Evolutionary conservation across 495 filamentous ascomycete species (phyloP), one percentile per base, ranked within the genome.

Genomic region (Lepraria neglecta): DNA sequence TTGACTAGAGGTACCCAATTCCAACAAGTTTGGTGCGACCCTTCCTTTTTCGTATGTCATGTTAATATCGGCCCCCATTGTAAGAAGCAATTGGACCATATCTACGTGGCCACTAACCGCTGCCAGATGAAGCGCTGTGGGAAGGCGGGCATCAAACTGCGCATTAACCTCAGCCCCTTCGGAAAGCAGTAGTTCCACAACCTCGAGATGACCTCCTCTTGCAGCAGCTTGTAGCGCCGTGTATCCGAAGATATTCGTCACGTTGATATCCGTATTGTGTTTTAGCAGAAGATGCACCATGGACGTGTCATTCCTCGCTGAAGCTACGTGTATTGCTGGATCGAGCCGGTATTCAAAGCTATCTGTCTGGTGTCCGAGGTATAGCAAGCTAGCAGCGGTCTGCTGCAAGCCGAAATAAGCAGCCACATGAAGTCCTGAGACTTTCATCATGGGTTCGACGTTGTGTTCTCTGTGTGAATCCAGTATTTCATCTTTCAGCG

Each of bases 391-490:
- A n/a, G n/a, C n/a, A n/a, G n/a, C n/a, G n/a, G 51, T 53, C 6
- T 53, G 51, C 14, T 53, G 15, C 10, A 53, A 31, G 33, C 51
- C 51, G 11, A 31, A 53, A 19, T 33, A 53, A 31, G 30, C 17
- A 53, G 51, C 51, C 51, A 53, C 31, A 7, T 53, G 31, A 31
- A 31, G 17, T 53, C 51, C 30, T n/a, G 30, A 53, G 33, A 53
- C 4, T 19, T 31, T 33, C 19, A 28, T 7, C 17, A 31, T 14
- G 28, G 31, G 31, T 28, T 33, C 33, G 17, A 33, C 17, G 0
- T 12, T 27, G 10, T 53, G 19, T 30, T 53, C 51, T 28, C 30
- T 31, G 19, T 53, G 51, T 12, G 19, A 31, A 31, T 35, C 27
- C 7, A 9, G 28, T 31, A 9, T 11, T 21, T 14, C 17, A 10